These are phyloP conservation scores for Thraustotheca clavata DNA, from an alignment of 352 stramenopile genomes.

Conservation along the genomic window DNA sequence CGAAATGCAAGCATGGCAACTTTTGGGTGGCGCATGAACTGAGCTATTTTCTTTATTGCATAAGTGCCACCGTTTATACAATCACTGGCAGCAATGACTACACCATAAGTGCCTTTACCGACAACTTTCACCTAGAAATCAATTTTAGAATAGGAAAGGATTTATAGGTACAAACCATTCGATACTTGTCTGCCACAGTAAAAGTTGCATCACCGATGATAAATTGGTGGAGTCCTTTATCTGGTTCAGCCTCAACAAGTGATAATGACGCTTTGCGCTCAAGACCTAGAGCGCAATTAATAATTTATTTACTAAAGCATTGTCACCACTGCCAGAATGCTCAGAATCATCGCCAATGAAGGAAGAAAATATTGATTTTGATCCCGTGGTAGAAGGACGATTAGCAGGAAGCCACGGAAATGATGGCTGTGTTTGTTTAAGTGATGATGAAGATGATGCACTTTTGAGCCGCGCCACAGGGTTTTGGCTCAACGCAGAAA, in stretches of 20 bases:
- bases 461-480: not conserved
- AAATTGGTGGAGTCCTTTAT: constrained; percentile 82
- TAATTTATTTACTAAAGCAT: not conserved
- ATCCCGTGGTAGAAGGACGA: not conserved
- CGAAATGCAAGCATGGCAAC: constrained; percentile 73
- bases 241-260: constrained; percentile 22
- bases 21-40: constrained; percentile 79
- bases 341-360: constrained; percentile 11
- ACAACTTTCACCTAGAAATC: constrained; percentile 58
- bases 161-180: constrained; percentile 64
- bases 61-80: constrained; percentile 79
- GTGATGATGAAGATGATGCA: not conserved
- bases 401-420: constrained; percentile 3
- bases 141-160: no score
- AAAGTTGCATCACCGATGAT: constrained; percentile 84
- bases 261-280: constrained; percentile 19
- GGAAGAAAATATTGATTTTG: not conserved
- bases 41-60: constrained; percentile 83
- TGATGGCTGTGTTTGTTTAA: not conserved
- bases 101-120: constrained; percentile 82
- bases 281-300: constrained; percentile 40
- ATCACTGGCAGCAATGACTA: constrained; percentile 84
- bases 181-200: constrained; percentile 77
- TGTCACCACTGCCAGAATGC: not conserved
- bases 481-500: not conserved